Base-by-base conservation (phyloP, 2,329 filamentous ascomycete genomes). In the Sporothrix inflata region DNA sequence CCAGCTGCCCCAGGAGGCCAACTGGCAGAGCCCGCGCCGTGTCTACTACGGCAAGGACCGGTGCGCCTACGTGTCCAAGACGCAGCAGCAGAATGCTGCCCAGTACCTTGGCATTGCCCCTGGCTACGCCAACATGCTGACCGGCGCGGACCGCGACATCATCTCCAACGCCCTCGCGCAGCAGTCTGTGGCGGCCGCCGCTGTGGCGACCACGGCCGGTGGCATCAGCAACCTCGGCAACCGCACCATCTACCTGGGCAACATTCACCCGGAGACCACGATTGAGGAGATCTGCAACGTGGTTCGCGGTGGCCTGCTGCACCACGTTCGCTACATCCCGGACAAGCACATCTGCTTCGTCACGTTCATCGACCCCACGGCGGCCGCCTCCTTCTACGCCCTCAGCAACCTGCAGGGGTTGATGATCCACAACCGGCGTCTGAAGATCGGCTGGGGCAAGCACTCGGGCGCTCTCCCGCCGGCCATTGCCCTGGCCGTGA, bases 341-440 rank as follows among this genome's bases (percentile, higher is more conserved):
- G 96, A 99, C 85, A 99, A 99, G 89, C 96, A 99, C 84, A 99
- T 99, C 77, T 99, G 96, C 86, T 99, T 99, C 80, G 96, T 99
- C 72, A 99, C 96, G 1, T 99, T 99, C 83, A 98, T 99, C 81
- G 96, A 99, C 79, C 96, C 96, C 9, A 99, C 96, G 30, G 97
- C 96, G 3, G 96, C 96, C 30, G 96, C 96, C 53, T 98, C 95
- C 0, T 99, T 99, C 85, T 99, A 98, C 78, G 96, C 96, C 55
- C 85, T 99, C 73, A 98, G 94, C 87, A 98, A 98, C 83, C 86
- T 99, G 38, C 96, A 99, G 81, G 96, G 96, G 30, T 85, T 99
- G 76, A 99, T 99, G 96, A 99, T 99, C 78, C 96, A 99, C 85
- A 99, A 99, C 84, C 90, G 96, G 75, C 91, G 96, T 70, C 86